Evolutionary conservation across 2,329 filamentous ascomycete species (phyloP).

Genomic region (Trichoderma arundinaceum): DNA sequence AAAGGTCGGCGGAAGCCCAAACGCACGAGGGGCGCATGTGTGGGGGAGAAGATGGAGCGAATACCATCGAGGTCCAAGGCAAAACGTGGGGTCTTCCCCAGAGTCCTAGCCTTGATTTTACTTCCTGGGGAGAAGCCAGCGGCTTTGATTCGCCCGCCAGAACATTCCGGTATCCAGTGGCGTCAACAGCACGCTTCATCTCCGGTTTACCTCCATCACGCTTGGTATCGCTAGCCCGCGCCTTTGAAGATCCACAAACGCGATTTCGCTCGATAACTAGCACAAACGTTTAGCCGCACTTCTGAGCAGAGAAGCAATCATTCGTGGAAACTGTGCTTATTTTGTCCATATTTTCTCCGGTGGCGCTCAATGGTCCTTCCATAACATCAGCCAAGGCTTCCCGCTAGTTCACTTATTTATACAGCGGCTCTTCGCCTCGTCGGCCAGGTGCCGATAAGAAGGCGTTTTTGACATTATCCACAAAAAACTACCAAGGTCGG

Average conservation of each 20-base stretch:
- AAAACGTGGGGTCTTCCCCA: conserved; percentile 25
- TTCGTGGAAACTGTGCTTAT: conserved; percentile 13
- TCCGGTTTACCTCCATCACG: conserved; percentile 24
- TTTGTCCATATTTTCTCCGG: conserved; percentile 22
- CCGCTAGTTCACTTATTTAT: conserved; percentile 1
- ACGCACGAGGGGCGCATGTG: conserved; percentile 9
- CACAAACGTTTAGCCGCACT: conserved; percentile 15
- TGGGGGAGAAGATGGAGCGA: not conserved
- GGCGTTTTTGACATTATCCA: conserved; percentile 7
- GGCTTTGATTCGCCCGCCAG: conserved; percentile 14
- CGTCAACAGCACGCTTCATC: conserved; percentile 14
- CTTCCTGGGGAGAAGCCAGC: conserved; percentile 4
- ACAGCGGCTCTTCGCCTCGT: conserved; percentile 4
- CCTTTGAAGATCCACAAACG: not conserved
- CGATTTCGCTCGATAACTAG: not conserved
- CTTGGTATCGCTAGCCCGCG: conserved; percentile 2
- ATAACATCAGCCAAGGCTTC: conserved; percentile 1
- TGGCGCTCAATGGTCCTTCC: conserved; percentile 21
- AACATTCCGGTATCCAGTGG: not conserved
- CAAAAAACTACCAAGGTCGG: not conserved
- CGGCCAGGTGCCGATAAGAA: conserved; percentile 19
- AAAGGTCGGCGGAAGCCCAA: conserved; percentile 13
- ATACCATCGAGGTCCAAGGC: not conserved
- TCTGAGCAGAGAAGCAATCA: not conserved
- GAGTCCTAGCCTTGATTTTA: not conserved